Base-by-base conservation (phyloP, 1,139 yeast genomes). In the Saccharomyces hybrid region DNA sequence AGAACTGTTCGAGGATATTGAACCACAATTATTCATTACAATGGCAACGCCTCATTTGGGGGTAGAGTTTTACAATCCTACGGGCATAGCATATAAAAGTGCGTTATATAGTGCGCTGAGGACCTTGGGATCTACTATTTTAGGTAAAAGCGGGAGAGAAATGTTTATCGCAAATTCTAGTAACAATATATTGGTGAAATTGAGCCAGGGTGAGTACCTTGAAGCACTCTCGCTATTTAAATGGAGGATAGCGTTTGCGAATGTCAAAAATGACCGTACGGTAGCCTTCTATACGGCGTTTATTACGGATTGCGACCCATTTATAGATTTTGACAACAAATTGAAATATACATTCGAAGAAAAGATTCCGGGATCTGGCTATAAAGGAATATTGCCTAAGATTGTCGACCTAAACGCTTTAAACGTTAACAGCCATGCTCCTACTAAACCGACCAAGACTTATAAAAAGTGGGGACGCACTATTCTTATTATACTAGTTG, bases 11-110 rank as follows among this genome's bases (percentile, higher is more conserved):
- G 77, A 82, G 2, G 64, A 63, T 2, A 79, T 88, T 16, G 73
- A 78, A 59, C 96, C 96, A 0, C 71, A 79, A 2, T 73, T 82
- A 51, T 85, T 85, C 65, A 77, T 90, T 14, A 87, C 96, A 0
- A 85, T 90, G 73, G 97, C 97, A 1, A 84, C 96, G 1, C 98
- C 98, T 0, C 97, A 91, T 71, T 73, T 88, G 6, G 96, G 96
- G 0, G 78, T 86, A 11, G 77, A 76, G 48, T 78, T 76, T 61
- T 73, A 73, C 53, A 65, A 67, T 47, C 66, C 67, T 0, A 34
- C 48, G 8, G 53, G 51, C 4, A 53, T 53, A 4, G 23, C 50
- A 1, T 49, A 52, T 16, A 69, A 73, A 9, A 69, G 74, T 9
- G 56, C 76, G 9, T 72, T 78, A 55, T 79, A 82, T 54, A 62